Evolutionary conservation across 2,329 filamentous ascomycete genomes (phyloP).

Genomic region (Hypoxylon sp.): DNA sequence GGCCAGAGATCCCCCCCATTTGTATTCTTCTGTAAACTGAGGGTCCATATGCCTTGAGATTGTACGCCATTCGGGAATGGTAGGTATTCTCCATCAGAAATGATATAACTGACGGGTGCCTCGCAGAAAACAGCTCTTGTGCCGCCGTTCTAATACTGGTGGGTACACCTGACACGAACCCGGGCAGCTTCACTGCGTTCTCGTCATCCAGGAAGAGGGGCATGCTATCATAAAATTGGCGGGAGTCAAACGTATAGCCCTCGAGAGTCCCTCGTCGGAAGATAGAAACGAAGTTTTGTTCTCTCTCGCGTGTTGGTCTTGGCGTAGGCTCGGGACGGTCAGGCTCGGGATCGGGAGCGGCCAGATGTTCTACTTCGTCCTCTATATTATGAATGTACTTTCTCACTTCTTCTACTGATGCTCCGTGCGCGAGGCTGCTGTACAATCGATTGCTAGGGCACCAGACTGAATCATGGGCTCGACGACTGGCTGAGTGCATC

Average conservation of each 20-base stretch:
- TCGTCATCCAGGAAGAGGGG: neutral
- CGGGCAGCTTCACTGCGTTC: neutral
- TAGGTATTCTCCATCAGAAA: neutral
- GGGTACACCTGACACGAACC: neutral
- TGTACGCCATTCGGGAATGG: constrained; percentile 26
- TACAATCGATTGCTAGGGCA: constrained; percentile 45
- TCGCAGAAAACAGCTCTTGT: constrained; percentile 11
- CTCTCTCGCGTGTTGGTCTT: neutral
- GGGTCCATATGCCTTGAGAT: constrained; percentile 17
- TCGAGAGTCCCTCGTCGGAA: constrained; percentile 40
- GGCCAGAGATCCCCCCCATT: neutral
- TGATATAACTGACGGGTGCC: constrained; percentile 11
- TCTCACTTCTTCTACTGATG: neutral
- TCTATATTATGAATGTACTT: neutral
- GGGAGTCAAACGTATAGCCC: constrained; percentile 28
- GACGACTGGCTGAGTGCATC: constrained; percentile 41
- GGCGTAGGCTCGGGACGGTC: neutral
- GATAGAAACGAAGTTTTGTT: constrained; percentile 5
- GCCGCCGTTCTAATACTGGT: constrained; percentile 7
- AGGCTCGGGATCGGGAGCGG: neutral
- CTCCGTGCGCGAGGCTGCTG: constrained; percentile 37
- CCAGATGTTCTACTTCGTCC: neutral
- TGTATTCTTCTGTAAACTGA: neutral
- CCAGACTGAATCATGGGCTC: neutral
- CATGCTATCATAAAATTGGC: neutral